Base-by-base conservation (phyloP, 768 basidiomycete genomes). In the Rhodosporidiobolus sp. region DNA sequence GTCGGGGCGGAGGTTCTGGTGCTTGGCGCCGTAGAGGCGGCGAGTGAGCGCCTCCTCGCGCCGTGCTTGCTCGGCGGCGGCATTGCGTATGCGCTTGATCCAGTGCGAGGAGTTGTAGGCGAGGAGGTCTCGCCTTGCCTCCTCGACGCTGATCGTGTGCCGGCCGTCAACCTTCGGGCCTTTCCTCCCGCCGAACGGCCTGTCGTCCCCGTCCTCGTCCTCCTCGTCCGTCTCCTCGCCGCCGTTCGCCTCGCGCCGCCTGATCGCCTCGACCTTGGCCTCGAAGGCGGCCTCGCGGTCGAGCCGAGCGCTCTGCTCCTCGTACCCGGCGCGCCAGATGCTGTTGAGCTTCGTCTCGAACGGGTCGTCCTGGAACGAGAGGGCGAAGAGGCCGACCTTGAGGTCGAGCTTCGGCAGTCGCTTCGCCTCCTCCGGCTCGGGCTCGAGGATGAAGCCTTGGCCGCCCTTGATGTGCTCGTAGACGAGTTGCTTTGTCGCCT, bases 361-460 rank as follows among this genome's bases (percentile, higher is more conserved):
- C 2, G 88, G 86, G 76, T 93, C 90, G 80, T 98, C 94, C 32
- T 87, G 86, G 34, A 88, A 88, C 80, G 96, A 93, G 16, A 91
- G 77, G 59, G 86, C 87, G 46, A 95, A 77, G 55, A 84, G 84
- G n/a, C 84, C 83, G 61, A 94, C 80, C 17, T 79, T 82, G 56
- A 95, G 78, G 1, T 82, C 81, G 56, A 94, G 78, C 65, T 84
- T 83, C 0, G 92, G 92, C 4, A 93, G 81, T 0, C 79, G 76
- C 81, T 92, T 96, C 0, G 93, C 87, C 5, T 83, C 84, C 80
- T 95, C 92, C 0, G 88, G 83, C 49, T 83, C 83, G 2, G 94
- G 94, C 24, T 80, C 80, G n/a, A 86, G 84, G 69, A 89, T 85
- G 32, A 62, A 84, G 80, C 79, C 81, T 78, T 87, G 89, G 60